Evolutionary conservation across 2,329 filamentous ascomycete species (phyloP), one percentile per base, ranked within the genome.

Genomic region (Pestalotiopsis sp.): DNA sequence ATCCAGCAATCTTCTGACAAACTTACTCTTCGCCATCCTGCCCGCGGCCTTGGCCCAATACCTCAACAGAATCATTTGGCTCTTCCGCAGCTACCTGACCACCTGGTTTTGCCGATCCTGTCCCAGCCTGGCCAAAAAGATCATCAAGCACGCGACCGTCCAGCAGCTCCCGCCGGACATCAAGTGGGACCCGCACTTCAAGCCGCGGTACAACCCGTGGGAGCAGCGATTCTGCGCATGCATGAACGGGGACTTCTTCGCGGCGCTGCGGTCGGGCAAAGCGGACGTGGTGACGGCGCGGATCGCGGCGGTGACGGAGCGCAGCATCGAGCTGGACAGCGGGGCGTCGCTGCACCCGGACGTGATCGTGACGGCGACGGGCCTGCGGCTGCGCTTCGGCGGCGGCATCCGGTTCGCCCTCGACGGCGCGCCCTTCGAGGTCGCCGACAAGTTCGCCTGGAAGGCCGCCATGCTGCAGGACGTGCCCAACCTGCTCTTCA

Each of bases 171-270:
- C 89, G 0, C 72, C 73, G 0, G 73, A 80, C n/a, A 77, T 88
- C 17, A 77, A 80, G 1, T 75, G 80, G 69, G 83, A 88, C n/a
- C 86, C 85, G 1, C 83, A 90, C 73, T 89, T 89, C 78, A 80
- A 80, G 23, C 87, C 87, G 0, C 74, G 76, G 1, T 90, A 90
- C 68, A 83, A 84, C 5, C 88, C 88, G 0, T 90, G 91, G 89
- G 86, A 93, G 66, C 92, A 94, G 74, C 86, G 92, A 1, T 79
- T 94, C 20, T 93, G 91, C 72, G 80, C 90, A 38, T 86, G 74
- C 1, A 76, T 79, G 20, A 79, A 85, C 36, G 82, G 82, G 0
- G 85, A 86, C 71, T 84, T 86, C 67, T 87, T 81, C 70, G 67
- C 75, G 5, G 79, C 81, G 0, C 74, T 86, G 14, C 76, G 77